These are phyloP conservation scores for Rasamsonia emersonii DNA, from an alignment of 2,329 filamentous ascomycete genomes.

Conservation along the genomic window DNA sequence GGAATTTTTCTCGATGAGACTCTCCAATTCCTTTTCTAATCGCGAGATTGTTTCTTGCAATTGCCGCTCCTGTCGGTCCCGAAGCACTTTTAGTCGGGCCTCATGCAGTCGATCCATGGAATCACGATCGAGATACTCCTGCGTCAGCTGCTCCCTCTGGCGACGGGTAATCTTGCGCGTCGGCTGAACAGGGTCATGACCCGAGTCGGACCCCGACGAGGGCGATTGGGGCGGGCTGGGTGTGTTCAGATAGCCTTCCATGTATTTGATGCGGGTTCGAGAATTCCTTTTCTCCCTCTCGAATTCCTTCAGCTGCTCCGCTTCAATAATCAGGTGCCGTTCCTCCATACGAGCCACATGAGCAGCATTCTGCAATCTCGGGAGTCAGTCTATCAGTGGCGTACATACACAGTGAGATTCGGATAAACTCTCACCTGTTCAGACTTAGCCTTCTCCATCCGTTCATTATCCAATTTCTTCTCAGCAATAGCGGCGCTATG, in stretches of 20 bases:
- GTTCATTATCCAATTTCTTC: constrained; percentile 20
- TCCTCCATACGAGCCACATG: constrained; percentile 32
- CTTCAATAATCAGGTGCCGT: constrained; percentile 35
- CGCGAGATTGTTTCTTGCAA: constrained; percentile 30
- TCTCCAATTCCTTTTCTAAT: constrained; percentile 31
- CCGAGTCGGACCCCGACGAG: constrained; percentile 8
- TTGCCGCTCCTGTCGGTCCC: constrained; percentile 36
- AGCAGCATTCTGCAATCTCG: constrained; percentile 23
- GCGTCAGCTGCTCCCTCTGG: constrained; percentile 35
- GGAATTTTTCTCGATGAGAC: constrained; percentile 25
- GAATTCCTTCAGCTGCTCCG: constrained; percentile 37
- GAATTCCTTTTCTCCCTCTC: constrained; percentile 35
- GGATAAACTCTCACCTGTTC: constrained; percentile 24
- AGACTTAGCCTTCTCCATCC: constrained; percentile 26
- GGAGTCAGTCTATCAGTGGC: too few species aligned
- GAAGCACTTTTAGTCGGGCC: constrained; percentile 39
- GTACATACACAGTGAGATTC: background rate
- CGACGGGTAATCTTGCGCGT: constrained; percentile 31
- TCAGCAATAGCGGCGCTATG: constrained; percentile 24
- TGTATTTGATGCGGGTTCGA: constrained; percentile 37
- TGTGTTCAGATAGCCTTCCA: constrained; percentile 39
- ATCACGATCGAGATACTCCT: constrained; percentile 35
- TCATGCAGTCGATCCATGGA: constrained; percentile 36
- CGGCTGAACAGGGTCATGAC: constrained; percentile 15
- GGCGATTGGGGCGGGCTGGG: constrained; percentile 28